A percentile compares a stretch with the other conserved stretches of the same genome.
Conservation (phyloP, 306 rosid genomes). For the Cucurbita ficifolia region DNA sequence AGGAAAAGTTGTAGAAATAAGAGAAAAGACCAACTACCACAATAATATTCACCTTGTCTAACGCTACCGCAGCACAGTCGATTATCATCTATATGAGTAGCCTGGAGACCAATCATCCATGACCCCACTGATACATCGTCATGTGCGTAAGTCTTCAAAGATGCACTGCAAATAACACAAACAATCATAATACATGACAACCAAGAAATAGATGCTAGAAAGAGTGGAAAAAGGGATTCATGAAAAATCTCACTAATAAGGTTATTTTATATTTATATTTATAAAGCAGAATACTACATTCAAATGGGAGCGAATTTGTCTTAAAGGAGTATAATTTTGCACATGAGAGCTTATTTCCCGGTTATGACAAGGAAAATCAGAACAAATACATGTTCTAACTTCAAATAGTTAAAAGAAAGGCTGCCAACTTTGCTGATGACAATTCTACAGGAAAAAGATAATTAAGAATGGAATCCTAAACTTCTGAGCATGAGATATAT, state of each 20-base stretch:
- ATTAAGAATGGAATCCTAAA: neutral
- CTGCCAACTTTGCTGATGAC: neutral
- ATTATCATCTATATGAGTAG: constrained; percentile 81
- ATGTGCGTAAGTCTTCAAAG: constrained; percentile 76
- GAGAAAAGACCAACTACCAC: neutral
- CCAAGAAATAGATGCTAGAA: neutral
- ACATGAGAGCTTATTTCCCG: neutral
- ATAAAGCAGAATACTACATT: neutral
- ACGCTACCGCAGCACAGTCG: constrained; percentile 85
- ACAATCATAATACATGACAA: neutral
- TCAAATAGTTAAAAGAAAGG: neutral
- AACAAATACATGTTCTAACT: neutral
- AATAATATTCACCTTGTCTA: constrained; percentile 52
- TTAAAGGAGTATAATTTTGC: neutral
- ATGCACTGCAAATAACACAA: constrained; percentile 39
- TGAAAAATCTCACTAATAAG: neutral
- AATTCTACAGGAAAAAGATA: neutral
- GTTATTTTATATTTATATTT: neutral
- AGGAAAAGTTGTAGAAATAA: neutral
- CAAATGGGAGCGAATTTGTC: neutral
- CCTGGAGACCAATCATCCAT: constrained; percentile 96
- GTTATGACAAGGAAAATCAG: neutral
- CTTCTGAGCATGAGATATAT: neutral
- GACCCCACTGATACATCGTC: constrained; percentile 89
- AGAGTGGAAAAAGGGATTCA: neutral